Evolutionary conservation across 1,284 basidiomycete species (phyloP).

Genomic region (Trametes polyzona): DNA sequence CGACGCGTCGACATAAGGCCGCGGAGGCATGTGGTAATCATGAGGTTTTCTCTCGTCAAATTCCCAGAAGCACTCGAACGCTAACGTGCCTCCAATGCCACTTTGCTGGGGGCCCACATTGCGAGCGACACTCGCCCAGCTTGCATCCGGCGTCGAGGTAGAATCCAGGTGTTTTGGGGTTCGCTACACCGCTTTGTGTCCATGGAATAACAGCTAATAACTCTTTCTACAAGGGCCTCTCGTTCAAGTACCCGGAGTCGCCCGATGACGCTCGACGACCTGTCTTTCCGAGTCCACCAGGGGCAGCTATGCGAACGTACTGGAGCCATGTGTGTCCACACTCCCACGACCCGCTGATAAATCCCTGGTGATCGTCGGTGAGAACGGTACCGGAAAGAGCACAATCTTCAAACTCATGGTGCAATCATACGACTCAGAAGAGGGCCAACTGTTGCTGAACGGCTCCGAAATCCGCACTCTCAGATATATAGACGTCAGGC

Average conservation of each 20-base stretch:
- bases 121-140: no score
- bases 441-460: no score
- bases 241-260: conserved; percentile 70
- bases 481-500: conserved; percentile 62
- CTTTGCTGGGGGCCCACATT: no score
- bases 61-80: no score
- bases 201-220: no score
- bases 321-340: not conserved
- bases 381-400: conserved; percentile 79
- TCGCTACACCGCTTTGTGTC: no score
- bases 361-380: conserved; percentile 74
- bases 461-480: conserved; percentile 63
- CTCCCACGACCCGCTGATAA: not conserved
- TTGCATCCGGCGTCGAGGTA: no score
- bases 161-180: no score
- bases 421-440: conserved; percentile 69
- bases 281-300: conserved; percentile 69
- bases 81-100: no score
- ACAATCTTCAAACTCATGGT: conserved; percentile 56
- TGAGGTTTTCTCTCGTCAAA: no score
- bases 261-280: conserved; percentile 60
- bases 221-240: conserved; percentile 58
- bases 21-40: no score
- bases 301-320: conserved; percentile 74
- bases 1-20: no score